Percentiles rank a stretch among this genome's conserved stretches.
Evolutionary conservation across 192 early-diverging fungal genomes (phyloP).

Genomic region (Linnemannia elongata): DNA sequence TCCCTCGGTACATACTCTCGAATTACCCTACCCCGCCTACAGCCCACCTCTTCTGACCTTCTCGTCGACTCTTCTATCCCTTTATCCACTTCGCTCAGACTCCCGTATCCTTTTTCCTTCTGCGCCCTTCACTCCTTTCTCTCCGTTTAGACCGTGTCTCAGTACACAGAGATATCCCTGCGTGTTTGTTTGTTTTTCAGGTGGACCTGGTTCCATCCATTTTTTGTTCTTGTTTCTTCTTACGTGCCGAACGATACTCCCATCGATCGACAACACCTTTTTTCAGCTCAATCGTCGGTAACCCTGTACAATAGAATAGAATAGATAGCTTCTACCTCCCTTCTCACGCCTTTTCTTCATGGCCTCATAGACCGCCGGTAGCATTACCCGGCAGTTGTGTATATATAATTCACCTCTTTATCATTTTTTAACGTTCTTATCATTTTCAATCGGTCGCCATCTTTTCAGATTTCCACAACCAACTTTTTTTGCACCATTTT

Average conservation of each 20-base stretch:
- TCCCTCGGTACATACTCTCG: slow-evolving; percentile 1
- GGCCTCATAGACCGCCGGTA: background rate
- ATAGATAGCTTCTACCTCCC: background rate
- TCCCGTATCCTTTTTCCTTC: background rate
- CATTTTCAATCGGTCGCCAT: too few relatives aligned
- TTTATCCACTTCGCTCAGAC: background rate
- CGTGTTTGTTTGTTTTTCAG: too few relatives aligned
- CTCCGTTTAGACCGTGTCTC: background rate
- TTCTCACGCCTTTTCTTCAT: background rate
- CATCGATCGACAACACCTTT: background rate
- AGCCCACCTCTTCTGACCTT: background rate
- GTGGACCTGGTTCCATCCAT: background rate
- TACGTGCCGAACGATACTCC: background rate
- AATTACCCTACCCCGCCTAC: background rate
- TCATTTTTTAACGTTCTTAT: background rate
- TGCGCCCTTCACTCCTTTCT: background rate
- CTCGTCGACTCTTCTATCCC: background rate
- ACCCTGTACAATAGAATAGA: background rate
- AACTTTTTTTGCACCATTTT: background rate
- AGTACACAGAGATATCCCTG: too few relatives aligned
- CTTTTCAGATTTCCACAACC: background rate
- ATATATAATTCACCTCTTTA: background rate
- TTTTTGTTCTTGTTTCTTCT: background rate
- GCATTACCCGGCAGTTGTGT: background rate
- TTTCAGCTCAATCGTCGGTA: too few relatives aligned